phyloP scores from a whole-genome alignment of 2,329 filamentous ascomycete species.

The Colletotrichum euphorbiae region DNA sequence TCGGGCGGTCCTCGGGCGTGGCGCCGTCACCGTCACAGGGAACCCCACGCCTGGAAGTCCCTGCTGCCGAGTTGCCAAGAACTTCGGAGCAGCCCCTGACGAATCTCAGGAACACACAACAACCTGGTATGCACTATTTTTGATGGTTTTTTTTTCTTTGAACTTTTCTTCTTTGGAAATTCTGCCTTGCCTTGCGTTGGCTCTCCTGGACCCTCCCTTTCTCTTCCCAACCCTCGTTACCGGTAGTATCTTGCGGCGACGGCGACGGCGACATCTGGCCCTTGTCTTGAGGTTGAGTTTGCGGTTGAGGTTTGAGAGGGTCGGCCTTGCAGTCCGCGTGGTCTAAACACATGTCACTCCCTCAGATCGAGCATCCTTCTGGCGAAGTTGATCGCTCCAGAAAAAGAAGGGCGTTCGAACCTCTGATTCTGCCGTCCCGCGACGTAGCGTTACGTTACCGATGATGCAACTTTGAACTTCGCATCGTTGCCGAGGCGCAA shows the following conservation, averaged over 20 bases:
- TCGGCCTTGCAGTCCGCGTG: background rate
- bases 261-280: background rate
- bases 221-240: too few relatives aligned
- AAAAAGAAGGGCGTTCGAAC: background rate
- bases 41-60: background rate
- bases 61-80: conserved; percentile 21
- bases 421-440: background rate
- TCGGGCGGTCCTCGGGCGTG: conserved; percentile 1
- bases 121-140: too few relatives aligned
- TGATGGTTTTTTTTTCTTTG: too few relatives aligned
- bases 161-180: background rate
- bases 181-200: too few relatives aligned
- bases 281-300: background rate
- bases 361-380: conserved; percentile 11
- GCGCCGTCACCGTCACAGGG: conserved; percentile 1
- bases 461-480: background rate
- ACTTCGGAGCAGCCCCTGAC: conserved; percentile 30
- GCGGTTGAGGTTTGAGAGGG: background rate
- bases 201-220: too few relatives aligned
- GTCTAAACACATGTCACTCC: conserved; percentile 16
- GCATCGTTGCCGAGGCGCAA: background rate
- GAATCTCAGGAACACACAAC: conserved; percentile 15
- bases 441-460: too few relatives aligned
- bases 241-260: background rate
- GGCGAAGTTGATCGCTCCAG: background rate